Base-by-base conservation (phyloP, 1,284 basidiomycete genomes). In the Cystobasidium sp. region DNA sequence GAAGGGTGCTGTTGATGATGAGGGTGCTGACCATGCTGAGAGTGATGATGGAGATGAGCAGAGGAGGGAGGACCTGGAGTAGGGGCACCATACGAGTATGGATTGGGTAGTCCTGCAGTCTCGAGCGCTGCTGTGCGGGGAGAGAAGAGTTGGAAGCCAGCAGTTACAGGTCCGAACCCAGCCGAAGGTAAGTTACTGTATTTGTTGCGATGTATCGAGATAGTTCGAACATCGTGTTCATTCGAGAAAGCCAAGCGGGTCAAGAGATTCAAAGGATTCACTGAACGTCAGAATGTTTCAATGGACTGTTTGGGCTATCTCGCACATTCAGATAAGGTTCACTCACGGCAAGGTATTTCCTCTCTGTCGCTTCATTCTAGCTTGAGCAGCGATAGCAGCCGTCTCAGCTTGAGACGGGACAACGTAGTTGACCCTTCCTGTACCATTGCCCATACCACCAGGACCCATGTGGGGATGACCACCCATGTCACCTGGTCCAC, bases 351-450 rank as follows among this genome's bases (percentile, higher is more conserved):
- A 20, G 18, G 70, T 73, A 44, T 65, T 58, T 8, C 70, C 70
- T 44, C 70, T 53, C n/a, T 49, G 18, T 43, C 70, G 62, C 46
- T 64, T 73, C 24, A 64, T 39, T 16, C 63, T 52, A 44, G 70
- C 62, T 49, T 66, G 70, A 66, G 70, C 70, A 31, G 70, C 70
- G 55, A 73, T 73, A 66, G 70, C 70, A 66, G 70, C 70, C 62
- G 70, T 73, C 63, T 73, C 70, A 55, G 70, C 61, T 5, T 51
- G 52, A 9, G 62, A 65, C 18, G 70, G 70, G 18, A 73, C 55
- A 43, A 73, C 70, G 31, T 73, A 73, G 41, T 73, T 73, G 62
- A 73, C 37, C 43, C 70, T 65, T 44, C 59, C 69, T 64, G 24
- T 39, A 20, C 37, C 69, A 10, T n/a, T 41, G 12, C 39, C 43